Conservation (phyloP, 768 basidiomycete genomes). For the Phaeolepiota aurea region DNA sequence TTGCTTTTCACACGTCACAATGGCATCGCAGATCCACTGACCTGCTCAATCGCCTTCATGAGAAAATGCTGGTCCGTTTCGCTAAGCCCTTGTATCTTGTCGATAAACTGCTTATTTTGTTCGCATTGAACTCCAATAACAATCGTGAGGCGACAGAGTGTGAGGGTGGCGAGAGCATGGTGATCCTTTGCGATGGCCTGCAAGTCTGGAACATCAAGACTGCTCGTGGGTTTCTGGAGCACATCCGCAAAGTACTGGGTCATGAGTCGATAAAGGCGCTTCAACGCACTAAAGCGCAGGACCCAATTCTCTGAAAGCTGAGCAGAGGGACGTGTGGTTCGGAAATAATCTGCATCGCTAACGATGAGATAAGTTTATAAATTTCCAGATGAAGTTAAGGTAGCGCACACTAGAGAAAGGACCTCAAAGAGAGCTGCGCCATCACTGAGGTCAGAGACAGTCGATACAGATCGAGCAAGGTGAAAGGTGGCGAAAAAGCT, state of each 20-base stretch:
- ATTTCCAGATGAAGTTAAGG: slow-evolving; percentile 1
- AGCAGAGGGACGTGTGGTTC: slow-evolving; percentile 45
- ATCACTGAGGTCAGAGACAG: slow-evolving; percentile 69
- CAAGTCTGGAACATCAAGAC: slow-evolving; percentile 81
- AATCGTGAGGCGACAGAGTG: slow-evolving; percentile 74
- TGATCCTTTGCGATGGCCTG: slow-evolving; percentile 79
- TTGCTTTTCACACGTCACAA: neutral
- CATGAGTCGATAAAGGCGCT: slow-evolving; percentile 80
- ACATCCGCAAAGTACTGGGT: slow-evolving; percentile 84
- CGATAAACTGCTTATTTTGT: slow-evolving; percentile 82
- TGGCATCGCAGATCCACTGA: slow-evolving; percentile 14
- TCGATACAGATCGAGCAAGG: slow-evolving; percentile 53
- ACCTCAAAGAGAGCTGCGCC: slow-evolving; percentile 72
- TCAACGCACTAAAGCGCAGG: slow-evolving; percentile 73
- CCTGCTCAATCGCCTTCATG: slow-evolving; percentile 94
- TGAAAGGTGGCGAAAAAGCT: slow-evolving; percentile 72
- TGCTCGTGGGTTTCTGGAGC: slow-evolving; percentile 68
- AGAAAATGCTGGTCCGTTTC: slow-evolving; percentile 81
- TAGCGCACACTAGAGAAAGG: slow-evolving; percentile 63
- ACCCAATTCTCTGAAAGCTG: slow-evolving; percentile 86
- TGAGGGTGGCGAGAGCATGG: slow-evolving; percentile 53
- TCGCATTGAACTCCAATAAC: slow-evolving; percentile 87
- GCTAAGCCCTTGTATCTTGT: slow-evolving; percentile 76
- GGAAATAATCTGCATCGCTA: slow-evolving; percentile 79
- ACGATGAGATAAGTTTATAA: slow-evolving; percentile 1